A percentile compares a stretch with the other conserved stretches of the same genome.
phyloP scores from a whole-genome alignment of 2,329 filamentous ascomycete species.

The Ascochyta lentis region DNA sequence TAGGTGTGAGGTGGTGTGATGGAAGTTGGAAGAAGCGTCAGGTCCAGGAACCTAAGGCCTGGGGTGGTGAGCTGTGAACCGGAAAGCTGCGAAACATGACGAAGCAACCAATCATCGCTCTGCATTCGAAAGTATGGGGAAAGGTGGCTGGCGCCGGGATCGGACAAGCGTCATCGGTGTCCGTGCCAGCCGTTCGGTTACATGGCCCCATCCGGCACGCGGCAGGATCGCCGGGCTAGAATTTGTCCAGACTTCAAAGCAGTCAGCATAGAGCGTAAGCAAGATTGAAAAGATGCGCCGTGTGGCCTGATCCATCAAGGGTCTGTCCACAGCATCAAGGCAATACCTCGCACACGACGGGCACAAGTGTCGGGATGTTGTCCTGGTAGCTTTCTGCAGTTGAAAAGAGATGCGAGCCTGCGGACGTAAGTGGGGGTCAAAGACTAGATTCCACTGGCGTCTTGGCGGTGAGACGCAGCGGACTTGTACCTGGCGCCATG shows the following conservation, averaged over 20 bases:
- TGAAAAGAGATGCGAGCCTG: background rate
- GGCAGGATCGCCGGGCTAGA: constrained; percentile 6
- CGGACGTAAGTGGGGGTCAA: background rate
- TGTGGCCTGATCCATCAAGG: background rate
- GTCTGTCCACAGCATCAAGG: background rate
- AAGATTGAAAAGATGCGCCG: background rate
- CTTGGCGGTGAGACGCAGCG: background rate
- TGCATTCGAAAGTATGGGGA: constrained; percentile 31
- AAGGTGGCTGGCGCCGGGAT: constrained; percentile 34
- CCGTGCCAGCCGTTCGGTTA: constrained; percentile 31
- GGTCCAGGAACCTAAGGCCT: constrained; percentile 25
- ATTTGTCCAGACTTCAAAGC: background rate
- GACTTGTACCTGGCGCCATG: too few relatives aligned
- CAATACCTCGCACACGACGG: background rate
- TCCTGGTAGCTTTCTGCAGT: background rate
- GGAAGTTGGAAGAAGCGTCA: constrained; percentile 29
- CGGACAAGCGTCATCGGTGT: constrained; percentile 40
- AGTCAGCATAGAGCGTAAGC: background rate
- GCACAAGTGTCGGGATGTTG: too few relatives aligned
- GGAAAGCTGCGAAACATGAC: constrained; percentile 41
- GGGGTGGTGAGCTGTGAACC: constrained; percentile 37
- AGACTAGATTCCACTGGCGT: background rate
- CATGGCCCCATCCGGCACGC: constrained; percentile 8
- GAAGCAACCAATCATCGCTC: constrained; percentile 37
- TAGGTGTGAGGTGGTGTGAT: constrained; percentile 24